phyloP scores from a whole-genome alignment of 805 yeast genomes.

The Nakazawaea peltata region DNA sequence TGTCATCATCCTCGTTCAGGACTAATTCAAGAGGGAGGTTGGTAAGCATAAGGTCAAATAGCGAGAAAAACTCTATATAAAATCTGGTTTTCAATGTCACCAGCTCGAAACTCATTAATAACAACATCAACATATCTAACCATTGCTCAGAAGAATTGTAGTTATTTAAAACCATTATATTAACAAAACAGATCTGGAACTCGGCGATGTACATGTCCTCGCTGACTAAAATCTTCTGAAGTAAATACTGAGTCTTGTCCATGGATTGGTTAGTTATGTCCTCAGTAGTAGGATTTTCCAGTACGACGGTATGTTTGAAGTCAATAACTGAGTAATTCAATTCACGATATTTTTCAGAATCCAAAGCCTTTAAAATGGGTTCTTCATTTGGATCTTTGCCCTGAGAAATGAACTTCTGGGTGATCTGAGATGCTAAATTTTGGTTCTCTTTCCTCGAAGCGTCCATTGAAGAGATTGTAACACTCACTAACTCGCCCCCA shows the following conservation, averaged over 20 bases:
- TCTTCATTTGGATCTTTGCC: constrained; percentile 15
- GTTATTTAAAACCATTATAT: constrained; percentile 48
- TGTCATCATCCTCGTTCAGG: constrained; percentile 4
- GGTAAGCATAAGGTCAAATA: constrained; percentile 28
- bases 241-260: constrained; percentile 59
- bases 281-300: constrained; percentile 26
- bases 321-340: constrained; percentile 35
- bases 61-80: constrained; percentile 22
- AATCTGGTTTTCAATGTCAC: constrained; percentile 19
- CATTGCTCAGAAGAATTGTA: constrained; percentile 59
- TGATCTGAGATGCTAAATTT: constrained; percentile 19
- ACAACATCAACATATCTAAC: constrained; percentile 40
- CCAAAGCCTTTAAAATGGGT: constrained; percentile 22
- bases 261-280: constrained; percentile 42
- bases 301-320: constrained; percentile 24
- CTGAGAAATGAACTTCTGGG: constrained; percentile 12
- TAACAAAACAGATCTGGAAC: constrained; percentile 41
- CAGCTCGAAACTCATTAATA: constrained; percentile 27
- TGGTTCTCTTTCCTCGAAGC: constrained; percentile 44
- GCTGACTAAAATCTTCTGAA: constrained; percentile 21
- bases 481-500: constrained; percentile 5
- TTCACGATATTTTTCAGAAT: constrained; percentile 22
- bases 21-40: constrained; percentile 5
- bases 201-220: constrained; percentile 37
- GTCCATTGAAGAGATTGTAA: constrained; percentile 34